A percentile compares a stretch with the other conserved stretches of the same genome.
These are phyloP conservation scores for Claviceps sorghi DNA, from an alignment of 2,329 filamentous ascomycete species.

Conservation along the genomic window DNA sequence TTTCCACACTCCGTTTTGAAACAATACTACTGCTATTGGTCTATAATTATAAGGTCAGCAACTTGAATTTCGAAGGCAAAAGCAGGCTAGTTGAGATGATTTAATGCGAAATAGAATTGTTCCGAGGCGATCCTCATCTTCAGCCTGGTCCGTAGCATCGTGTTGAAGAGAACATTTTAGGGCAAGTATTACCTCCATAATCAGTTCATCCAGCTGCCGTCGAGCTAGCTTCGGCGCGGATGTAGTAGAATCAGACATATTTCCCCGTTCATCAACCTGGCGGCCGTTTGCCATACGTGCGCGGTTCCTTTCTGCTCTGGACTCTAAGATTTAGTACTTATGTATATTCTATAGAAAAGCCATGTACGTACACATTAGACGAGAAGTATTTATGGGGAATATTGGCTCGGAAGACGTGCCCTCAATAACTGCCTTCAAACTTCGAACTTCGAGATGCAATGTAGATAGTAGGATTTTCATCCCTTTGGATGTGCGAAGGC, in stretches of 20 bases:
- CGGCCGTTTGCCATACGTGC: not conserved
- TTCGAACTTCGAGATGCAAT: too few relatives aligned
- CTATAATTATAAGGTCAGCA: slow-evolving; percentile 20
- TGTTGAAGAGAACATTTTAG: not conserved
- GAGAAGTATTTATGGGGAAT: too few relatives aligned
- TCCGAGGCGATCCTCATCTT: not conserved
- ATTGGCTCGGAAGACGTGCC: too few relatives aligned
- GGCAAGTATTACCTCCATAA: slow-evolving; percentile 36
- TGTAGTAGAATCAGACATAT: not conserved
- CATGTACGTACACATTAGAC: too few relatives aligned
- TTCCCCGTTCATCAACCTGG: not conserved
- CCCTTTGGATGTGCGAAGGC: too few relatives aligned
- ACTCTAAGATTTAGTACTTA: too few relatives aligned
- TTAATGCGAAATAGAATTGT: not conserved
- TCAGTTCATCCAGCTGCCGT: slow-evolving; percentile 32
- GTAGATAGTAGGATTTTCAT: too few relatives aligned
- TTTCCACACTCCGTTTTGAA: slow-evolving; percentile 86
- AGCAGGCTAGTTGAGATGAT: not conserved
- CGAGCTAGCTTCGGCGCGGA: slow-evolving; percentile 7
- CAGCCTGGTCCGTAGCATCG: not conserved
- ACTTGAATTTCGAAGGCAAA: not conserved
- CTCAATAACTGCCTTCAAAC: too few relatives aligned
- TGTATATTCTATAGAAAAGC: too few relatives aligned
- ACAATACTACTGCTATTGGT: slow-evolving; percentile 89
- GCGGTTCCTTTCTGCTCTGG: not conserved